phyloP scores from a whole-genome alignment of 108 stramenopile species.

The Craspedostauros australis region DNA sequence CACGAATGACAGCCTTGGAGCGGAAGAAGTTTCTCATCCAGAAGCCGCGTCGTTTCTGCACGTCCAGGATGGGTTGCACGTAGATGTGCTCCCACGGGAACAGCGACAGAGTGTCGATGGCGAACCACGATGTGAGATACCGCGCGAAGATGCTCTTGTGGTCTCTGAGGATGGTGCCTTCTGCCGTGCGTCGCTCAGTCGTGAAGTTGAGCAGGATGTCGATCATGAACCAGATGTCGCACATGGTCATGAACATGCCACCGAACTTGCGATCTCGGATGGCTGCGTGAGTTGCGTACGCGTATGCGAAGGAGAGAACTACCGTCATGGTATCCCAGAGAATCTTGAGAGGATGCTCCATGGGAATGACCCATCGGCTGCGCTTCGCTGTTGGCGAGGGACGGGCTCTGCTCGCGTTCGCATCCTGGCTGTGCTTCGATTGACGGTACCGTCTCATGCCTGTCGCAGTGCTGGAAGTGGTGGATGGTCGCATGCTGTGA shows the following conservation, averaged over 20 bases:
- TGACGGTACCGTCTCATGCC: no score
- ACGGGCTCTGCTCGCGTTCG: not conserved
- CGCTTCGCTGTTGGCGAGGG: not conserved
- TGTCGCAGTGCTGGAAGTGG: constrained; percentile 1
- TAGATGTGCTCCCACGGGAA: constrained; percentile 77
- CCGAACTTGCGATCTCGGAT: constrained; percentile 65
- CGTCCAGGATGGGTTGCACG: constrained; percentile 69
- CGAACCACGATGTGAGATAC: constrained; percentile 84
- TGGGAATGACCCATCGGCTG: constrained; percentile 45
- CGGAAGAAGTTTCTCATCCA: constrained; percentile 73
- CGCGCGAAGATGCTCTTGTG: constrained; percentile 70
- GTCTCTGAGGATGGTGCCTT: constrained; percentile 51
- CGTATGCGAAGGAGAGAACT: constrained; percentile 55
- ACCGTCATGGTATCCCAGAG: constrained; percentile 77
- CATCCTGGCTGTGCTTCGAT: not conserved
- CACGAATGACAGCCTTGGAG: constrained; percentile 65
- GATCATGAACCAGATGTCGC: constrained; percentile 71
- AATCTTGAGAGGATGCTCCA: constrained; percentile 76
- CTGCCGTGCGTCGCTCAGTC: constrained; percentile 60
- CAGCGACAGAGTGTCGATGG: constrained; percentile 63
- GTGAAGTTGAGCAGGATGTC: constrained; percentile 82
- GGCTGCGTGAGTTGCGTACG: constrained; percentile 55
- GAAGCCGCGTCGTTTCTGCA: constrained; percentile 62
- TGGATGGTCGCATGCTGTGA: no score
- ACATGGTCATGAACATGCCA: constrained; percentile 43